Evolutionary conservation across 2,329 filamentous ascomycete species (phyloP).

Genomic region (Venturia aucupariae): DNA sequence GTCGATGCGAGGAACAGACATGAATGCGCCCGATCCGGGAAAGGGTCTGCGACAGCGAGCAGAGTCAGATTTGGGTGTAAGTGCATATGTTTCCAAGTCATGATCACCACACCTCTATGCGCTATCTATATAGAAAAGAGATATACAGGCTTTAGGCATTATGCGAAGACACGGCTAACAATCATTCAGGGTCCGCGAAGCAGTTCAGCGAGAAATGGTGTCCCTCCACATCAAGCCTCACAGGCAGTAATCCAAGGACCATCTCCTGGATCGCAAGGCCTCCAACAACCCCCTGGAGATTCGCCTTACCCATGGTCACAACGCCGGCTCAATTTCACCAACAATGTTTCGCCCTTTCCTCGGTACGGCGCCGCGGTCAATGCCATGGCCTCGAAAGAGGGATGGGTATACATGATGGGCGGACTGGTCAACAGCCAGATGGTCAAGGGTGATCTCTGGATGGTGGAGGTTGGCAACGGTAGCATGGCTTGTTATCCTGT

Average conservation of each 20-base stretch:
- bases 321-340: slow-evolving; percentile 74
- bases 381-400: slow-evolving; percentile 84
- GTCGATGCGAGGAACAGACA: slow-evolving; percentile 7
- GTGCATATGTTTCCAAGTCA: not conserved
- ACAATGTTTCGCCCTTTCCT: slow-evolving; percentile 81
- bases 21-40: slow-evolving; percentile 31
- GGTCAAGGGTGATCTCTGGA: slow-evolving; percentile 95
- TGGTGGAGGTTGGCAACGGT: slow-evolving; percentile 78
- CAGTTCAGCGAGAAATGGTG: not conserved
- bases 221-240: not conserved
- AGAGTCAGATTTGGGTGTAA: slow-evolving; percentile 13
- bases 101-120: not conserved
- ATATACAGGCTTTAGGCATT: not conserved
- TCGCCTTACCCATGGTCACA: slow-evolving; percentile 96
- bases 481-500: slow-evolving; percentile 88
- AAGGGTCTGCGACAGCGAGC: slow-evolving; percentile 24
- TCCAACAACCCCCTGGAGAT: slow-evolving; percentile 34
- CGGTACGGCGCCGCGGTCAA: slow-evolving; percentile 97
- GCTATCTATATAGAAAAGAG: not conserved
- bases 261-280: not conserved
- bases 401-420: slow-evolving; percentile 95
- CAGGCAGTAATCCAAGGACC: not conserved
- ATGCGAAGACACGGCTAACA: not conserved
- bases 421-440: slow-evolving; percentile 90
- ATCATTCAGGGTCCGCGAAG: not conserved